Evolutionary conservation across 2,329 filamentous ascomycete genomes (phyloP), one percentile per base, ranked within the genome.

Genomic region (Fusarium newnesense): DNA sequence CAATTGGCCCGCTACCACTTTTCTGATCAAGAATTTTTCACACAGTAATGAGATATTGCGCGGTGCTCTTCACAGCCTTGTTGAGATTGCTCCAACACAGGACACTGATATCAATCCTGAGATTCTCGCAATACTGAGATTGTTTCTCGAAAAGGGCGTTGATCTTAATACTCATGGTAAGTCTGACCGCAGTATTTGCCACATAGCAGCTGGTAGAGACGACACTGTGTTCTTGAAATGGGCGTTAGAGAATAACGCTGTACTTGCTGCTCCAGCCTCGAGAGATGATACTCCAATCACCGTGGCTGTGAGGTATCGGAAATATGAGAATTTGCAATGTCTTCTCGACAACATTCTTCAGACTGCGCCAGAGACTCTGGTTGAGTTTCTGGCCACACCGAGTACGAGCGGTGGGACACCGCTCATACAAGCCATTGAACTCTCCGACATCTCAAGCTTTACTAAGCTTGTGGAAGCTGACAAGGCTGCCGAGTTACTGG

Each of bases 11-110:
- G n/a, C 47, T 3, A 4, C 30, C 2, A 3, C 9, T 3, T 52
- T 26, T 3, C 5, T 52, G 8, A 4, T 52, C 5, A 2, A 3
- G 0, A 52, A 1, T 15, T 0, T 52, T 0, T 2, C n/a, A 1
- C 19, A 15, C 7, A 19, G 4, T 3, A 4, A 26, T 0, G n/a
- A 19, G 2, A 26, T 15, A 36, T 5, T 52, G 1, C n/a, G n/a
- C n/a, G n/a, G n/a, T n/a, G n/a, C n/a, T n/a, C 47, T 52, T 2
- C 47, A 26, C 8, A 2, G 0, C 7, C 8, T 50, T 0, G 5
- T 50, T 0, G 1, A 19, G 0, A 16, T 15, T 8, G n/a, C 47
- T 50, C 47, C 30, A 24, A 34, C 11, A 19, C 47, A 50, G 24
- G 30, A 6, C 7, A 50, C 4, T 1, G 8, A 34, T 2, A 34